These are phyloP conservation scores for Saraca asoca DNA, from an alignment of 331 rosid species.

Conservation along the genomic window DNA sequence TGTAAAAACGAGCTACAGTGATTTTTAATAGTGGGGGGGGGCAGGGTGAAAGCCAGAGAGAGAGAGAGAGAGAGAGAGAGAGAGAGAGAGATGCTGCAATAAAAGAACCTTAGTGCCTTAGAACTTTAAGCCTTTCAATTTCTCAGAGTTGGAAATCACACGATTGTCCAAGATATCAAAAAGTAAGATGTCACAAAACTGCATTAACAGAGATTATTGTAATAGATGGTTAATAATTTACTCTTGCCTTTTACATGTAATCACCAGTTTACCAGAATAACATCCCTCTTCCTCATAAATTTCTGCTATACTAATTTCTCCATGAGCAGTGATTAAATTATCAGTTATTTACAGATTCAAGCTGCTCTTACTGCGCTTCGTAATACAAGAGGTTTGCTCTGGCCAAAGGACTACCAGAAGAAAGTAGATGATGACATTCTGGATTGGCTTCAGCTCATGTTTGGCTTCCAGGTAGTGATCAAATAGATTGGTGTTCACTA, in stretches of 20 bases:
- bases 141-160: conserved; percentile 2
- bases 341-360: conserved; percentile 54
- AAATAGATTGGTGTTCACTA: conserved; percentile 23
- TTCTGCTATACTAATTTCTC: conserved; percentile 10
- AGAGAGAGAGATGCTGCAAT: background rate
- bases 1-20: too few relatives aligned
- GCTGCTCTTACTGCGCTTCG: conserved; percentile 80
- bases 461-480: conserved; percentile 84
- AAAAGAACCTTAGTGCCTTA: background rate
- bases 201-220: background rate
- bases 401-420: conserved; percentile 60
- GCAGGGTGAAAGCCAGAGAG: too few relatives aligned
- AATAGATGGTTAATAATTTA: conserved; percentile 11
- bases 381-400: conserved; percentile 85
- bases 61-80: too few relatives aligned
- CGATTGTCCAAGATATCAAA: background rate
- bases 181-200: conserved; percentile 17
- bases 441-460: conserved; percentile 94
- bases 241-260: background rate
- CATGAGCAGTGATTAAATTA: conserved; percentile 13
- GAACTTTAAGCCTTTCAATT: background rate
- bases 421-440: conserved; percentile 76
- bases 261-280: conserved; percentile 3
- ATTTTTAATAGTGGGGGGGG: too few relatives aligned
- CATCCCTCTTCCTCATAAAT: conserved; percentile 24